Conservation (phyloP, 805 yeast genomes). For the Hanseniaspora hatyaiensis region DNA sequence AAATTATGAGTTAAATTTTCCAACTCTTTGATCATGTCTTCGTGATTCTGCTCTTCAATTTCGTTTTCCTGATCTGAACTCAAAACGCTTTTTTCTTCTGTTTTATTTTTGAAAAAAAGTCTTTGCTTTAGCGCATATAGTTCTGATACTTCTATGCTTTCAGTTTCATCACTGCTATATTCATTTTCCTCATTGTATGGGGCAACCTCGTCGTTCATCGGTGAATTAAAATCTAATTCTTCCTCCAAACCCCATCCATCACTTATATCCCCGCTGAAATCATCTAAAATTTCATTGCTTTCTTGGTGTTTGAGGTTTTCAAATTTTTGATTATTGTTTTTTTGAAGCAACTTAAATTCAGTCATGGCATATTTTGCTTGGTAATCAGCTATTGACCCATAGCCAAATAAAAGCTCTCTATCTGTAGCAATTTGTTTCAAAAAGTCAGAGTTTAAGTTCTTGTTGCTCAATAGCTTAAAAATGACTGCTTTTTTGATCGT, state of each 20-base stretch:
- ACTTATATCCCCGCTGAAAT: neutral
- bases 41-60: slow-evolving; percentile 23
- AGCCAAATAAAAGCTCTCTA: neutral
- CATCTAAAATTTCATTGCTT: too few species aligned
- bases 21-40: slow-evolving; percentile 32
- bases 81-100: neutral
- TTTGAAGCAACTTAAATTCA: slow-evolving; percentile 1
- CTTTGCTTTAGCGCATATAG: slow-evolving; percentile 4
- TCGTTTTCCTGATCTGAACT: slow-evolving; percentile 8
- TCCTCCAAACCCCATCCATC: neutral
- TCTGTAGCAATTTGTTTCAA: neutral
- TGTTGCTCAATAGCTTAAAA: neutral
- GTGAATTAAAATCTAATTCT: neutral
- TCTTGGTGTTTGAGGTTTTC: too few species aligned
- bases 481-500: slow-evolving; percentile 1
- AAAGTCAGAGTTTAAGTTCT: neutral
- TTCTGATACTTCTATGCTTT: neutral
- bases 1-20: slow-evolving; percentile 30
- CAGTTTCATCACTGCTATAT: neutral
- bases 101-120: neutral
- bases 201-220: neutral
- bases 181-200: neutral
- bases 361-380: slow-evolving; percentile 4
- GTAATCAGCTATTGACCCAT: slow-evolving; percentile 6
- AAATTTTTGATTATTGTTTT: too few species aligned